A percentile compares a stretch with the other conserved stretches of the same genome.
phyloP scores from a whole-genome alignment of 192 early-diverging fungal genomes.

The Coemansia sp. region DNA sequence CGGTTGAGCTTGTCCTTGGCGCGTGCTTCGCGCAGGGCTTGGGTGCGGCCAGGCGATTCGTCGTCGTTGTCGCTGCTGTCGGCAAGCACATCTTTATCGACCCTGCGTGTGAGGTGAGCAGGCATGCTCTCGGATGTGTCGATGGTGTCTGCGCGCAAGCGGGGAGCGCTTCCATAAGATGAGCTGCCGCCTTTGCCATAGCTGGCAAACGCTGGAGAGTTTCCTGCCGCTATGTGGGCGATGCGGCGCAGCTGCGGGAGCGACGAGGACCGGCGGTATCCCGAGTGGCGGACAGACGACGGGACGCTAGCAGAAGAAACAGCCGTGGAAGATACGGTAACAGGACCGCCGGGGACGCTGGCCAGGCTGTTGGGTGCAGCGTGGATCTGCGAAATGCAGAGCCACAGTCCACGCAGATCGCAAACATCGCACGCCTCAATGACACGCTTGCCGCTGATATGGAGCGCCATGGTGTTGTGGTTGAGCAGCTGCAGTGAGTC shows the following conservation, averaged over 20 bases:
- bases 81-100: background rate
- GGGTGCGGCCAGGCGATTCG: slow-evolving; percentile 2
- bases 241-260: slow-evolving; percentile 43
- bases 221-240: background rate
- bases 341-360: slow-evolving; percentile 47
- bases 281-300: slow-evolving; percentile 12
- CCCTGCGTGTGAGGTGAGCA: slow-evolving; percentile 41
- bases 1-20: slow-evolving; percentile 58
- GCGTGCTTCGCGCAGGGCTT: slow-evolving; percentile 37
- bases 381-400: slow-evolving; percentile 43
- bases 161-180: slow-evolving; percentile 5
- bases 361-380: slow-evolving; percentile 29
- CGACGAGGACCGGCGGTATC: slow-evolving; percentile 45
- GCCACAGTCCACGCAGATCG: slow-evolving; percentile 54
- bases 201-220: slow-evolving; percentile 2
- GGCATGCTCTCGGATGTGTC: slow-evolving; percentile 32
- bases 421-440: slow-evolving; percentile 53
- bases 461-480: slow-evolving; percentile 51
- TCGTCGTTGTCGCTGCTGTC: slow-evolving; percentile 12
- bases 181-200: background rate
- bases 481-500: slow-evolving; percentile 48
- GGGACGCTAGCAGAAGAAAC: background rate
- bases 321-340: background rate
- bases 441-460: slow-evolving; percentile 53
- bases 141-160: slow-evolving; percentile 48